These are phyloP conservation scores for Canariomyces notabilis DNA, from an alignment of 2,329 filamentous ascomycete species.

Conservation along the genomic window DNA sequence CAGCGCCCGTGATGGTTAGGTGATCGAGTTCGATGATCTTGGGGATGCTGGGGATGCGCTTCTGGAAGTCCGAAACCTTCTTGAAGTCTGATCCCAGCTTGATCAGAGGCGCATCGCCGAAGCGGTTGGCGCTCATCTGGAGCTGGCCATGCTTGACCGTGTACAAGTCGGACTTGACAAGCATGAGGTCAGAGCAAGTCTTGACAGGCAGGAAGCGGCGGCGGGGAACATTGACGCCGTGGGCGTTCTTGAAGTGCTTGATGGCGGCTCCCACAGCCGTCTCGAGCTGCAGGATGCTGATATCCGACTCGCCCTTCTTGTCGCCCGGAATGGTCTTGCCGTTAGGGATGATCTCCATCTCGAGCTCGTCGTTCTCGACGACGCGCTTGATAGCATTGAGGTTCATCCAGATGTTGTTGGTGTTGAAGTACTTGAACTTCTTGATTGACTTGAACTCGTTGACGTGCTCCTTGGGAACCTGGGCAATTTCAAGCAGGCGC, in stretches of 20 bases:
- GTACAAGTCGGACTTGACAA: slow-evolving; percentile 99
- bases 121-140: slow-evolving; percentile 92
- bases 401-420: slow-evolving; percentile 99
- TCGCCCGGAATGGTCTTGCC: slow-evolving; percentile 97
- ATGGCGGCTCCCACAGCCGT: slow-evolving; percentile 98
- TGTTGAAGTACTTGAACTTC: slow-evolving; percentile 99
- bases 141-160: slow-evolving; percentile 97
- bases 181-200: slow-evolving; percentile 98
- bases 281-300: slow-evolving; percentile 97
- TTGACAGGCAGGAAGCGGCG: slow-evolving; percentile 98
- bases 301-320: slow-evolving; percentile 99
- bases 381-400: slow-evolving; percentile 96
- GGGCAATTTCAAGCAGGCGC: slow-evolving; percentile 94
- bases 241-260: slow-evolving; percentile 96
- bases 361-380: slow-evolving; percentile 95
- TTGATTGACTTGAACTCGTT: slow-evolving; percentile 99
- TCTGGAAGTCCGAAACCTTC: slow-evolving; percentile 97
- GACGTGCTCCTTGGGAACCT: slow-evolving; percentile 99
- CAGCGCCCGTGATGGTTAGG: slow-evolving; percentile 93
- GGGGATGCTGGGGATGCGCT: slow-evolving; percentile 79
- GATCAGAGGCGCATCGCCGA: slow-evolving; percentile 94
- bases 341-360: slow-evolving; percentile 99
- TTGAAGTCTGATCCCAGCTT: slow-evolving; percentile 99
- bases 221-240: slow-evolving; percentile 97
- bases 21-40: slow-evolving; percentile 91